Conservation (phyloP, 2,329 filamentous ascomycete genomes). For the Aspergillus sp. region DNA sequence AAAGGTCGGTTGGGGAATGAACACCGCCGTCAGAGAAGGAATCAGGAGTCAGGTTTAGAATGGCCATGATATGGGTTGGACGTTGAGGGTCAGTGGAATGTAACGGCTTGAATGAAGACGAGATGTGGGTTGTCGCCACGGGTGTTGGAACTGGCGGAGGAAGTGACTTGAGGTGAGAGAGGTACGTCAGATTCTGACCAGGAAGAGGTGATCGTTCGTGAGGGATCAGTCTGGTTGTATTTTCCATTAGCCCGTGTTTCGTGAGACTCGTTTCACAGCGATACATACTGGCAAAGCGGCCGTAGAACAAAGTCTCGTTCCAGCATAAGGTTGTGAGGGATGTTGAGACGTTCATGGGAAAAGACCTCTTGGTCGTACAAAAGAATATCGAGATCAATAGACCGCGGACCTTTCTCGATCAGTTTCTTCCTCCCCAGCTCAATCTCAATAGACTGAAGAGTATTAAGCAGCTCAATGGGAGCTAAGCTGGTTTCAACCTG, state of each 20-base stretch:
- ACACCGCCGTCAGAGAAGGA: slow-evolving; percentile 90
- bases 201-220: slow-evolving; percentile 29
- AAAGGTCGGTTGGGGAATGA: slow-evolving; percentile 47
- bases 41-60: slow-evolving; percentile 90
- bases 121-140: slow-evolving; percentile 34
- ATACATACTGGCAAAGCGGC: slow-evolving; percentile 59
- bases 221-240: slow-evolving; percentile 35
- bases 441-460: slow-evolving; percentile 79
- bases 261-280: too few relatives aligned
- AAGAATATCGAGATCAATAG: slow-evolving; percentile 90
- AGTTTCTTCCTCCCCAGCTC: slow-evolving; percentile 74
- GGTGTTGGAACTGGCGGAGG: slow-evolving; percentile 31
- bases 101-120: slow-evolving; percentile 46
- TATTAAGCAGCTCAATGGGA: slow-evolving; percentile 71
- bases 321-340: slow-evolving; percentile 79
- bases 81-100: slow-evolving; percentile 53
- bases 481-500: slow-evolving; percentile 76
- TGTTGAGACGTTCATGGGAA: slow-evolving; percentile 65
- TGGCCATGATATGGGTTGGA: slow-evolving; percentile 80
- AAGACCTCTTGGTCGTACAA: slow-evolving; percentile 68
- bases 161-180: slow-evolving; percentile 29
- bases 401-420: slow-evolving; percentile 88
- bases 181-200: slow-evolving; percentile 26
- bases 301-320: slow-evolving; percentile 92
- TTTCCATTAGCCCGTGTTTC: slow-evolving; percentile 6